Conservation (phyloP, 352 stramenopile genomes). For the Pythium chondricola region DNA sequence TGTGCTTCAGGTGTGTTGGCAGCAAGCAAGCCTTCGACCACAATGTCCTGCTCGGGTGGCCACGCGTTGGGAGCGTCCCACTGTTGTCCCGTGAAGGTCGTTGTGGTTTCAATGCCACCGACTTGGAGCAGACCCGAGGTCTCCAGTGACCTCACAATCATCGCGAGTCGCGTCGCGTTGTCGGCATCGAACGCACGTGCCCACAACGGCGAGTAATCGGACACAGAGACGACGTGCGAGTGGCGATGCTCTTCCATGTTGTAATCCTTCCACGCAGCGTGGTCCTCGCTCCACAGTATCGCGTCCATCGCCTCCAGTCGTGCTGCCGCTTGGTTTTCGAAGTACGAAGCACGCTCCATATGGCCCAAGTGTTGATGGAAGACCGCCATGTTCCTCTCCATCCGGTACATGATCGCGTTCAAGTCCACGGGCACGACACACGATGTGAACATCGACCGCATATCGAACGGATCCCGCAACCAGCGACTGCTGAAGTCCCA, state of each 20-base stretch:
- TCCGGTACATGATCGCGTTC: constrained; percentile 76
- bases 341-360: constrained; percentile 34
- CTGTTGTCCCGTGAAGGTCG: constrained; percentile 69
- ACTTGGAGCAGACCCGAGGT: constrained; percentile 54
- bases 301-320: constrained; percentile 55
- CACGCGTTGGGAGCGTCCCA: constrained; percentile 86
- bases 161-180: constrained; percentile 36
- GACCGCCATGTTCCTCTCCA: constrained; percentile 68
- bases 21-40: constrained; percentile 69
- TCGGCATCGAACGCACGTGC: constrained; percentile 50
- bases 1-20: constrained; percentile 43
- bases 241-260: constrained; percentile 41
- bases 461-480: constrained; percentile 50
- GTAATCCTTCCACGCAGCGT: constrained; percentile 68
- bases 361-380: constrained; percentile 55
- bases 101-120: constrained; percentile 67
- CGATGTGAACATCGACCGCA: constrained; percentile 66
- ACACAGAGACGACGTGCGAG: constrained; percentile 45
- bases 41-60: constrained; percentile 77
- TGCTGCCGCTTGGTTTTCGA: constrained; percentile 28
- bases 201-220: constrained; percentile 77
- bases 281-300: constrained; percentile 59
- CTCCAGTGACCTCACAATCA: constrained; percentile 41
- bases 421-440: constrained; percentile 79
- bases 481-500: constrained; percentile 90